Base-by-base conservation (phyloP, 1,284 basidiomycete genomes). In the Microbotryomycetes sp. region DNA sequence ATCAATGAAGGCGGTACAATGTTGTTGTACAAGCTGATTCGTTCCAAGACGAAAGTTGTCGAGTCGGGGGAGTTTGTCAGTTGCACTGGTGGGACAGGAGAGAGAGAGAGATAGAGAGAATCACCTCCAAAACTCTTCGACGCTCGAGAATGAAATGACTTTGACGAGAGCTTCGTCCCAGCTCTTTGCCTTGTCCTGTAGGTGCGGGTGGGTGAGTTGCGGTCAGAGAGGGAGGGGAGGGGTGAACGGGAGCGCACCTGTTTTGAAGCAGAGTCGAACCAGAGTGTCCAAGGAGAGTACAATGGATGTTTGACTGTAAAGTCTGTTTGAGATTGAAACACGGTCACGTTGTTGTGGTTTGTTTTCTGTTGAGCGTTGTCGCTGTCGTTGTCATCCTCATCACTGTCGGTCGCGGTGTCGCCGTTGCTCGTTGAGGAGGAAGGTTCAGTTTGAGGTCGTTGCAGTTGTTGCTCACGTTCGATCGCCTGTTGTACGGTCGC, bases 91-190 rank as follows among this genome's bases (percentile, higher is more conserved):
- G 58, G n/a, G 6, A 49, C 26, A n/a, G 26, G 50, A 56, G 16
- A 47, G 29, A 54, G 25, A 19, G 15, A 22, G 53, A n/a, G 14
- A n/a, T 7, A 22, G 26, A 23, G 58, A 4, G 46, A 80, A 84
- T 70, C 70, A 88, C 86, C 92, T 92, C 93, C 93, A 97, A 77
- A 97, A 97, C 77, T 96, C 92, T 78, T 97, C 92, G 28, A 97
- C 92, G 65, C 87, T 90, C 74, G 93, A 88, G 74, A 97, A 93
- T 66, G 82, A 85, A 73, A 96, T 91, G 59, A 97, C 90, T 64
- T 88, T 86, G 74, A 92, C 91, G 74, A 97, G 93, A 74, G 94
- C 90, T 72, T 96, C 92, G 87, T 96, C 93, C 93, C 93, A 97
- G 42, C 88, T 88, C 72, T 85, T 84, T 25, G 85, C 86, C 58